Evolutionary conservation across 2,329 filamentous ascomycete species (phyloP), one percentile per base, ranked within the genome.

Genomic region (Aureobasidium mangrovei): DNA sequence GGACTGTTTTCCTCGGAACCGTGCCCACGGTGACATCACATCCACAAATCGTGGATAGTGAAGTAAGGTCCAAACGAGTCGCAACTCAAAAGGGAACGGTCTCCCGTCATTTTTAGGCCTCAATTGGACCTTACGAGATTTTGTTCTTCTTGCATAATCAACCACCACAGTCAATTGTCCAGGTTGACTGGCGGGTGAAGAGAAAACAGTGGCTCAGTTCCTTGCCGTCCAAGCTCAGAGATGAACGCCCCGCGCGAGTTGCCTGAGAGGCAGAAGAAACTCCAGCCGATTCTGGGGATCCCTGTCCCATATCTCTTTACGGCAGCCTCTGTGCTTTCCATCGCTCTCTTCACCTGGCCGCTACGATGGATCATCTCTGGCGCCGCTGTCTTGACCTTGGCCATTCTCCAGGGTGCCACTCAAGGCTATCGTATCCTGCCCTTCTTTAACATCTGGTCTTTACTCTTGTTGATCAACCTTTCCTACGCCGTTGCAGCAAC

Each of bases 401-500:
- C 60, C 6, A 57, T 70, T 28, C 60, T 72, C 4, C 60, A 69
- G 5, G 71, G 70, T 24, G 64, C 70, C 32, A 54, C 54, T 6
- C 57, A 60, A 26, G 64, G 62, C 2, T 56, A 68, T 42, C 69
- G 75, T 10, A 66, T 78, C 18, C 58, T 78, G 8, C 68, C 73
- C 2, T 65, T 64, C 27, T 61, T 75, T 29, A 73, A 74, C 2
- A 59, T 78, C 2, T 78, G 75, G 74, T 69, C 72, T 1, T 58
- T 77, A 1, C 65, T 78, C 48, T 63, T 72, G 2, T 71, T 70
- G 0, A 58, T 78, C 28, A 76, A 78, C 57, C 62, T 77, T 2
- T 57, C 65, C 0, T 79, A 78, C 60, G 68, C 70, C 2, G 64
- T 78, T 8, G 71, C 67, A 43, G 68, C 75, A 9, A 78, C 75